phyloP scores from a whole-genome alignment of 2,329 filamentous ascomycete genomes.

The Fusarium austroafricanum region DNA sequence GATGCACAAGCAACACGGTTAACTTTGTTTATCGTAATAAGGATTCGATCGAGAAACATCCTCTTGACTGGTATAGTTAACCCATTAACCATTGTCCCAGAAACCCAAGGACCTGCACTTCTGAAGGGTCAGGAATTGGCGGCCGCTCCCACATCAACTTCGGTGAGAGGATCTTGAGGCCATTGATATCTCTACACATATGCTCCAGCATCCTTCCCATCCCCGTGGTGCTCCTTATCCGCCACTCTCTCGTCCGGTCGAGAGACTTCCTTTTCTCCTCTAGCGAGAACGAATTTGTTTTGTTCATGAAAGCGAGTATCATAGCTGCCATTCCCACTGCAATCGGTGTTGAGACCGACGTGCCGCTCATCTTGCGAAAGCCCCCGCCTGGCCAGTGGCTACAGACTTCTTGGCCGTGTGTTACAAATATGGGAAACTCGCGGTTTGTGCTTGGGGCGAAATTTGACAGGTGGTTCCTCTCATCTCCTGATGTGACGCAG shows the following conservation, averaged over 20 bases:
- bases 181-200: constrained; percentile 25
- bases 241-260: constrained; percentile 14
- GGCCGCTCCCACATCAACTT: constrained; percentile 26
- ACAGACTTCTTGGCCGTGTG: constrained; percentile 14
- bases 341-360: constrained; percentile 25
- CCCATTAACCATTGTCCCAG: not conserved
- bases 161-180: constrained; percentile 20
- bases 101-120: not conserved
- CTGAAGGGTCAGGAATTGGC: not conserved
- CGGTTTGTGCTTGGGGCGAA: constrained; percentile 16
- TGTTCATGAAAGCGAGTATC: constrained; percentile 29
- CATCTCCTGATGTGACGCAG: constrained; percentile 27
- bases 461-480: constrained; percentile 2
- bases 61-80: no score
- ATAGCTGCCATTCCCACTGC: constrained; percentile 29
- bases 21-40: not conserved
- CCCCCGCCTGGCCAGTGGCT: constrained; percentile 28
- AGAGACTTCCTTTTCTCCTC: not conserved
- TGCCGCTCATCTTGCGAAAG: constrained; percentile 24
- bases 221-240: constrained; percentile 17
- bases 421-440: constrained; percentile 17
- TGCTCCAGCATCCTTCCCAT: constrained; percentile 26
- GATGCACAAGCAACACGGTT: no score
- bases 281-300: constrained; percentile 9
- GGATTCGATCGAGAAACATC: not conserved